Evolutionary conservation across 148 eudicot genomes (phyloP), one percentile per base, ranked within the genome.

Genomic region (Nyssa sinensis): DNA sequence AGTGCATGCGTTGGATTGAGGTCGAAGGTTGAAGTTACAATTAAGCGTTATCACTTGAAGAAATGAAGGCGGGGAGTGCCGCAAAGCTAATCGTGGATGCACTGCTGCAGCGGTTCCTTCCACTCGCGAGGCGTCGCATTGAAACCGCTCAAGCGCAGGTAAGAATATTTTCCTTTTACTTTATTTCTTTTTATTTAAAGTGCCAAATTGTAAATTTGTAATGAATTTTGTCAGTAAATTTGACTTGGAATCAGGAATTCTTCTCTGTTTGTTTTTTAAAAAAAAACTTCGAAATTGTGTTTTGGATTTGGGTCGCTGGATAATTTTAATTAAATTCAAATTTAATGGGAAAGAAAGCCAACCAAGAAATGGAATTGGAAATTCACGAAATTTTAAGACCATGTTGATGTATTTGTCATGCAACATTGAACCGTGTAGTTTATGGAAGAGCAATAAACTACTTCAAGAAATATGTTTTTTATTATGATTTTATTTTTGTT

Each of bases 121-220:
- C 99, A 3, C 97, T 95, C 71, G 99, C 99, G 0, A 78, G 99
- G 76, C 97, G 99, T 67, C 94, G 99, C 2, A 91, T 95, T 28
- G 99, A 95, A 83, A 95, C 99, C 33, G 97, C 99, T 71, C 99
- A 95, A 80, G 99, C 97, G 0, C 99, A 93, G 88, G 99, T 88
- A 51, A 39, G 32, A 35, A 39, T 62, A 0, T 23, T 6, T 17
- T 4, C 49, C 62, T 5, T 60, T 0, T 64, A n/a, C n/a, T n/a
- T n/a, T n/a, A n/a, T n/a, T n/a, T n/a, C n/a, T n/a, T n/a, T n/a
- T n/a, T n/a, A n/a, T n/a, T n/a, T n/a, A n/a, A n/a, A n/a, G 9
- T 55, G 59, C 57, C 17, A n/a, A 49, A 49, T 1, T 49, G 57
- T 49, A 17, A 49, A 13, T n/a, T 49, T 49, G 57, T 49, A 39